phyloP scores from a whole-genome alignment of 1,139 yeast species.

The Suhomyces maxii region DNA sequence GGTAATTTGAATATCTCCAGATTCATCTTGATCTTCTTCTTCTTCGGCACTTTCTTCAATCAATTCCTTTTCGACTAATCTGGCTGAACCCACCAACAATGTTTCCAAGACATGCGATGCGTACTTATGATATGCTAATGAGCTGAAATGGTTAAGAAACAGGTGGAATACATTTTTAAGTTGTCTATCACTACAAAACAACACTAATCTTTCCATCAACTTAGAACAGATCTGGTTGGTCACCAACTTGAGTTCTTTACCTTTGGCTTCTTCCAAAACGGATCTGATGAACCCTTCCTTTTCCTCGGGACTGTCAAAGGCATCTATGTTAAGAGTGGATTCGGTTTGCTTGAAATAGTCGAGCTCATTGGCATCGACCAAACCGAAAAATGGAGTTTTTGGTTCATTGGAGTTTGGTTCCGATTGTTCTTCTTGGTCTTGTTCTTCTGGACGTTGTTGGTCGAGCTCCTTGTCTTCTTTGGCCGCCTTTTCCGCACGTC shows the following conservation, averaged over 20 bases:
- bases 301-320: constrained; percentile 76
- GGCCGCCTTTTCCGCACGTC: constrained; percentile 56
- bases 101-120: constrained; percentile 95
- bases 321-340: constrained; percentile 75
- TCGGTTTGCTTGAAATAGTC: constrained; percentile 94
- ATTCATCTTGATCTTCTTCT: constrained; percentile 35
- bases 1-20: constrained; percentile 43
- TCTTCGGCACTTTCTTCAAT: constrained; percentile 36
- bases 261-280: constrained; percentile 81
- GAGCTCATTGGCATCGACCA: constrained; percentile 78
- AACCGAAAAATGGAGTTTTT: constrained; percentile 64
- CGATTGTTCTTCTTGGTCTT: constrained; percentile 5
- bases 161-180: constrained; percentile 63
- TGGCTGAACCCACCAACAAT: constrained; percentile 71
- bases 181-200: constrained; percentile 64
- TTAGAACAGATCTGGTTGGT: constrained; percentile 95
- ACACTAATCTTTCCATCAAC: constrained; percentile 81
- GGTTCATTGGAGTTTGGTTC: constrained; percentile 4
- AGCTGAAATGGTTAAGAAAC: constrained; percentile 69
- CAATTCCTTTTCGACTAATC: constrained; percentile 70
- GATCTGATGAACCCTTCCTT: constrained; percentile 69
- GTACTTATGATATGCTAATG: constrained; percentile 83
- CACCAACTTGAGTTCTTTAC: constrained; percentile 88
- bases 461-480: constrained; percentile 22
- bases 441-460: constrained; percentile 7